Evolutionary conservation across 176 grass and related monocot genomes (phyloP).

Genomic region (Dactylis glomerata): DNA sequence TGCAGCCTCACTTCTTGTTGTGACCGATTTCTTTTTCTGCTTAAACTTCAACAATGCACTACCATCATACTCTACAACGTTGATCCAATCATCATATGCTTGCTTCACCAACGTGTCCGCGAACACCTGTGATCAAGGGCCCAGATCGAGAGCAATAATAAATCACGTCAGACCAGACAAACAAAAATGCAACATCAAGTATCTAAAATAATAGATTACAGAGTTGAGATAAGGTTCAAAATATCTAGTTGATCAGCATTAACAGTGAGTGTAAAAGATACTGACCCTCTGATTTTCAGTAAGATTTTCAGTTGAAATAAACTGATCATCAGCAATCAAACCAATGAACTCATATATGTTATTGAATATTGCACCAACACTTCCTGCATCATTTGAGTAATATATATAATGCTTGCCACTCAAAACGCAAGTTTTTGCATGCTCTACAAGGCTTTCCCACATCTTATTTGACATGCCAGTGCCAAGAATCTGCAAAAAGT

Average conservation of each 20-base stretch:
- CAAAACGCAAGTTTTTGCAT: slow-evolving; percentile 81
- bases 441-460: slow-evolving; percentile 91
- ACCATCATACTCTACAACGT: slow-evolving; percentile 81
- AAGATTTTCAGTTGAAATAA: slow-evolving; percentile 73
- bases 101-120: slow-evolving; percentile 67
- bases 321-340: slow-evolving; percentile 76
- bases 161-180: not conserved
- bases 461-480: slow-evolving; percentile 84
- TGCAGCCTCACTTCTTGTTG: slow-evolving; percentile 46
- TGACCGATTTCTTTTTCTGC: slow-evolving; percentile 69
- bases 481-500: slow-evolving; percentile 61
- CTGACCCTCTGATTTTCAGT: slow-evolving; percentile 75
- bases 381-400: slow-evolving; percentile 58
- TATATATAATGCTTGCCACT: slow-evolving; percentile 87
- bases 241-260: not conserved
- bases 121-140: slow-evolving; percentile 44
- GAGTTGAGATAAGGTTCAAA: not conserved
- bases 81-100: slow-evolving; percentile 83
- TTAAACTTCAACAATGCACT: slow-evolving; percentile 67
- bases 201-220: not conserved
- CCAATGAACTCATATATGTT: slow-evolving; percentile 84
- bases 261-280: slow-evolving; percentile 19
- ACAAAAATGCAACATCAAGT: slow-evolving; percentile 11
- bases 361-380: slow-evolving; percentile 72
- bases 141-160: not conserved